Evolutionary conservation across 306 rosid genomes (phyloP).

Genomic region (Quercus robur): DNA sequence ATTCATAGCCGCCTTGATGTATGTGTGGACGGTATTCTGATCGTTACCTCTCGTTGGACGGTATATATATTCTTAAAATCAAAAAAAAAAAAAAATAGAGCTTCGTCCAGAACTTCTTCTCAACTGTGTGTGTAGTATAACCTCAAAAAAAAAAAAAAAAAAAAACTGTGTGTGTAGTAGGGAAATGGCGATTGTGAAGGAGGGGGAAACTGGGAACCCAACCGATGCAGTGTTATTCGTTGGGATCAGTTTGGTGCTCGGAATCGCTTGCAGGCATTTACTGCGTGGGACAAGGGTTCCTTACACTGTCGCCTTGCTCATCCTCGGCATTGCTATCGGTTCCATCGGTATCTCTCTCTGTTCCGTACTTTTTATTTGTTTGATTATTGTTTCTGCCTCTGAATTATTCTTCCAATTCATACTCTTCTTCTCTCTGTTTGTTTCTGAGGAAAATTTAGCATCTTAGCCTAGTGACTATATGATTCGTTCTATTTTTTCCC

Average conservation of each 20-base stretch:
- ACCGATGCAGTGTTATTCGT: slow-evolving; percentile 66
- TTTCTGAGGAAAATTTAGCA: background rate
- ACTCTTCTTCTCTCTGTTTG: too few species aligned
- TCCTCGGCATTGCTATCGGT: slow-evolving; percentile 80
- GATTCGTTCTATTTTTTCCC: too few species aligned
- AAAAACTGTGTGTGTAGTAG: slow-evolving; percentile 34
- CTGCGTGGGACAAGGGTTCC: slow-evolving; percentile 88
- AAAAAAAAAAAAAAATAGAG: too few species aligned
- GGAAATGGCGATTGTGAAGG: slow-evolving; percentile 11
- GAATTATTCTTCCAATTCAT: too few species aligned
- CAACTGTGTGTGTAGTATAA: background rate
- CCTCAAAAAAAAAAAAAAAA: too few species aligned
- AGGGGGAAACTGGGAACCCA: slow-evolving; percentile 34
- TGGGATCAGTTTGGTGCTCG: slow-evolving; percentile 66
- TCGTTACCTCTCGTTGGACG: too few species aligned
- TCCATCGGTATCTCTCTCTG: slow-evolving; percentile 45
- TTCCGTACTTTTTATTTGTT: background rate
- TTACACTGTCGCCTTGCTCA: slow-evolving; percentile 74
- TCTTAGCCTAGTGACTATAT: too few species aligned
- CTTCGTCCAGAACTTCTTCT: background rate
- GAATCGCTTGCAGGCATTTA: slow-evolving; percentile 74
- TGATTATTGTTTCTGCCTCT: background rate
- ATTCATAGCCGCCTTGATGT: too few species aligned
- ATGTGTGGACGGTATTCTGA: too few species aligned
- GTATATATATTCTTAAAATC: too few species aligned